Evolutionary conservation across 1,139 yeast genomes (phyloP).

Genomic region (Sugiyamaella xylanicola): DNA sequence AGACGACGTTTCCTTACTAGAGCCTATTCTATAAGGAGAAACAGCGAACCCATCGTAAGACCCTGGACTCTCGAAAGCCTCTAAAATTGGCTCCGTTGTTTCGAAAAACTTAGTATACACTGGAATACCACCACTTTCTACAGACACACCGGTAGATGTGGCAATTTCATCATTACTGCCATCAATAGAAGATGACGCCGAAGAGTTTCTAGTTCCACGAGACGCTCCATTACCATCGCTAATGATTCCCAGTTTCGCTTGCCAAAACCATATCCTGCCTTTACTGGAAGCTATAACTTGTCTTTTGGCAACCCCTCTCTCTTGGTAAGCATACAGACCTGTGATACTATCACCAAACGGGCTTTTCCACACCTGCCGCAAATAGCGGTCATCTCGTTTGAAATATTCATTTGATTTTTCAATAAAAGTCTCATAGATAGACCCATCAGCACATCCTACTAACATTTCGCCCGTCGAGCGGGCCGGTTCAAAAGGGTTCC

Average conservation of each 20-base stretch:
- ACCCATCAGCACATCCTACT: slow-evolving; percentile 52
- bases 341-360: slow-evolving; percentile 40
- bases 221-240: not conserved
- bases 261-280: slow-evolving; percentile 49
- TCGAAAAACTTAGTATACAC: slow-evolving; percentile 39
- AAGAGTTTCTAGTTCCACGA: not conserved
- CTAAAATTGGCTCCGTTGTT: slow-evolving; percentile 31
- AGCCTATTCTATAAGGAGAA: slow-evolving; percentile 24
- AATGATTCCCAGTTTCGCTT: slow-evolving; percentile 30
- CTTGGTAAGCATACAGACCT: slow-evolving; percentile 40
- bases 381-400: slow-evolving; percentile 47
- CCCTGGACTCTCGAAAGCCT: slow-evolving; percentile 34
- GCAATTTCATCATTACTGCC: slow-evolving; percentile 11
- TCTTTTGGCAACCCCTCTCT: slow-evolving; percentile 29
- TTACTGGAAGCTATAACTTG: slow-evolving; percentile 44
- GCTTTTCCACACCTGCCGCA: slow-evolving; percentile 46
- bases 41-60: slow-evolving; percentile 25
- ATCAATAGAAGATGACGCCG: slow-evolving; percentile 6
- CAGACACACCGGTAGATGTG: not conserved
- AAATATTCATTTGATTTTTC: slow-evolving; percentile 50
- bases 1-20: slow-evolving; percentile 19
- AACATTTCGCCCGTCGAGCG: slow-evolving; percentile 51
- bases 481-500: slow-evolving; percentile 47
- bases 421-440: slow-evolving; percentile 49
- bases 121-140: slow-evolving; percentile 33